Conservation (phyloP, 202 grass and related monocot species). For the Digitaria exilis region DNA sequence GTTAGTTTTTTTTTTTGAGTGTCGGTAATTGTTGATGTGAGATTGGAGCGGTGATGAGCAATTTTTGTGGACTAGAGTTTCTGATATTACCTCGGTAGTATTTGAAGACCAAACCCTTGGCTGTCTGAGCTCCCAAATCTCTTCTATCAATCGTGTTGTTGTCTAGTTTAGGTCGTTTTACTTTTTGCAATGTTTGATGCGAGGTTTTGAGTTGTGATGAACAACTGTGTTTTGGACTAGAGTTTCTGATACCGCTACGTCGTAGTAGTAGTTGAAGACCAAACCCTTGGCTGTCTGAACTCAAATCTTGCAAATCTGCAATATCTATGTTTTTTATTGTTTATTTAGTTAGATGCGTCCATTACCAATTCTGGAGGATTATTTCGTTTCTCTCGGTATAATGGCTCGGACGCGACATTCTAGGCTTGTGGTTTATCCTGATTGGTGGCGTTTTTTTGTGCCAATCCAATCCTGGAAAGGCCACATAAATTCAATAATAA, state of each 20-base stretch:
- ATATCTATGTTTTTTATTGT: neutral
- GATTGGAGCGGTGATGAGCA: slow-evolving; percentile 50
- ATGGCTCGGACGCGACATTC: slow-evolving; percentile 63
- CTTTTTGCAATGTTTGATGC: neutral
- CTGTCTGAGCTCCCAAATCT: slow-evolving; percentile 46
- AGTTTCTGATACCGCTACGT: slow-evolving; percentile 50
- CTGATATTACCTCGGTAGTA: slow-evolving; percentile 45
- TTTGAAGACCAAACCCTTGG: slow-evolving; percentile 60
- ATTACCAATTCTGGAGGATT: slow-evolving; percentile 71
- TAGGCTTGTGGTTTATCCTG: slow-evolving; percentile 72
- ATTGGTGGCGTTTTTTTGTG: slow-evolving; percentile 58
- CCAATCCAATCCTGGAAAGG: slow-evolving; percentile 72
- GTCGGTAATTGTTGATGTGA: neutral
- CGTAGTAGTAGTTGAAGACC: slow-evolving; percentile 47
- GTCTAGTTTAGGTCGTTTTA: neutral
- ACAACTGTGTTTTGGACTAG: slow-evolving; percentile 52
- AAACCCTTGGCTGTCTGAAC: slow-evolving; percentile 71
- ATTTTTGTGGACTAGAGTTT: slow-evolving; percentile 64
- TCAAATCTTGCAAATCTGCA: slow-evolving; percentile 2
- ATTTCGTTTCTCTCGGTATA: slow-evolving; percentile 53
- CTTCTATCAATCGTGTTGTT: neutral
- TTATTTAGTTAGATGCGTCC: slow-evolving; percentile 30
- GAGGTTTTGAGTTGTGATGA: slow-evolving; percentile 31
- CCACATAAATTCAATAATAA: slow-evolving; percentile 39
- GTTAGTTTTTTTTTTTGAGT: accelerated